Percentiles rank a stretch among this genome's conserved stretches.
phyloP scores from a whole-genome alignment of 140 eudicot genomes.

The Anethum foeniculum region DNA sequence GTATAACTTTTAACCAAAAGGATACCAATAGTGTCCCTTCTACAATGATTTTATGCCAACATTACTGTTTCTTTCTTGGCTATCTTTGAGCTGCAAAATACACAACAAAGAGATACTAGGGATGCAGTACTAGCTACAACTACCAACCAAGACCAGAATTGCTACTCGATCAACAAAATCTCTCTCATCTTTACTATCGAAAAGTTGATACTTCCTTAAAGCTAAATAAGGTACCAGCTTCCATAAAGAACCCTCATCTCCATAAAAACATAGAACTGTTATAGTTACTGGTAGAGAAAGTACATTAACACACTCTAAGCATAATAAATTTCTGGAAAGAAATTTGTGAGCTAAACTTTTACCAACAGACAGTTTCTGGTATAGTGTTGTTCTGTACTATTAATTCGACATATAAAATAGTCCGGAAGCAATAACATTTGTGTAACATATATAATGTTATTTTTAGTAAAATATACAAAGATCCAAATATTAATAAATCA shows the following conservation, averaged over 20 bases:
- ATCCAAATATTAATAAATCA: too few relatives aligned
- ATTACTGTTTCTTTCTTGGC: background rate
- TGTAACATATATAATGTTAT: background rate
- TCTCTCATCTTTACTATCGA: background rate
- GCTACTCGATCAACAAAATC: background rate
- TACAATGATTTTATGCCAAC: background rate
- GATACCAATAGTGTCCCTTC: background rate
- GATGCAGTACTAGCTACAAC: background rate
- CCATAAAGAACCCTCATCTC: background rate
- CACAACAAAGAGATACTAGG: background rate
- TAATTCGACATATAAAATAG: background rate
- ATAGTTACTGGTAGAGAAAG: background rate
- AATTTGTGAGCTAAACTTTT: background rate
- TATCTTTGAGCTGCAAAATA: background rate
- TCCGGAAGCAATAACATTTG: background rate
- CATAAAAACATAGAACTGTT: background rate
- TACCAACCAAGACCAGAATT: background rate
- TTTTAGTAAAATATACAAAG: too few relatives aligned
- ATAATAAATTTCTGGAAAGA: background rate
- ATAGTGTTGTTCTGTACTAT: background rate
- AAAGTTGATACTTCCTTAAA: background rate
- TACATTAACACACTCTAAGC: background rate
- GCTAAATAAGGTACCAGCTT: background rate
- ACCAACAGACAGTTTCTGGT: background rate
- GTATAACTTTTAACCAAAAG: background rate